These are phyloP conservation scores for Tilletia indica DNA, from an alignment of 1,284 basidiomycete genomes.

Conservation along the genomic window DNA sequence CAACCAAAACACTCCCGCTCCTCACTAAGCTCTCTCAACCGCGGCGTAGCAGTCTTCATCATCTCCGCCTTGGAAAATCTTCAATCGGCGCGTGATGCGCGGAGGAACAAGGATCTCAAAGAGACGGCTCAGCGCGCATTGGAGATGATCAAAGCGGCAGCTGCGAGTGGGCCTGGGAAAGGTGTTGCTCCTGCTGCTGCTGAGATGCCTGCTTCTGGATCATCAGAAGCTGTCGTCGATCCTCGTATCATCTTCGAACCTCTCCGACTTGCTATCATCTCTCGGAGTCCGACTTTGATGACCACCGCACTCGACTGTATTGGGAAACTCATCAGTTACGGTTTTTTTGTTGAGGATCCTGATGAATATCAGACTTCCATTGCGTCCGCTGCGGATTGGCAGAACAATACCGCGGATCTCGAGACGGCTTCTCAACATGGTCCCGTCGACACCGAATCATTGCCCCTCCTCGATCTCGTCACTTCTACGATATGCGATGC, in stretches of 20 bases:
- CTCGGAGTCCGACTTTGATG: conserved; percentile 45
- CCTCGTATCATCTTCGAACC: conserved; percentile 54
- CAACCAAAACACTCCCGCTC: conserved; percentile 24
- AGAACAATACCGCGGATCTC: conserved; percentile 1
- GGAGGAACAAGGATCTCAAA: conserved; percentile 47
- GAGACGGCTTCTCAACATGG: conserved; percentile 16
- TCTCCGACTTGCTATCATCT: conserved; percentile 48
- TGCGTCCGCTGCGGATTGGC: background rate
- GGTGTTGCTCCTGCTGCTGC: conserved; percentile 6
- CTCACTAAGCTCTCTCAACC: conserved; percentile 25
- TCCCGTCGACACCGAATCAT: background rate
- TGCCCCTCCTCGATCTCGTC: conserved; percentile 31
- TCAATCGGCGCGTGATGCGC: conserved; percentile 46
- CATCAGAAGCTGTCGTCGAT: conserved; percentile 39
- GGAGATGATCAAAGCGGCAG: conserved; percentile 50
- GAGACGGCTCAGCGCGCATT: conserved; percentile 42
- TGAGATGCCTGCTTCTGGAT: background rate
- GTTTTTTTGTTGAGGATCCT: conserved; percentile 52
- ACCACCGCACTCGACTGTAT: conserved; percentile 53
- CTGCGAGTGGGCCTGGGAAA: conserved; percentile 23
- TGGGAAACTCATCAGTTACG: conserved; percentile 53
- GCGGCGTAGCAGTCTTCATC: conserved; percentile 48
- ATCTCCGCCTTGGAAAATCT: conserved; percentile 50
- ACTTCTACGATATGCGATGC: conserved; percentile 54
- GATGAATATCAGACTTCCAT: background rate